These are phyloP conservation scores for Trichoderma sp. DNA, from an alignment of 2,329 filamentous ascomycete genomes.

Conservation along the genomic window DNA sequence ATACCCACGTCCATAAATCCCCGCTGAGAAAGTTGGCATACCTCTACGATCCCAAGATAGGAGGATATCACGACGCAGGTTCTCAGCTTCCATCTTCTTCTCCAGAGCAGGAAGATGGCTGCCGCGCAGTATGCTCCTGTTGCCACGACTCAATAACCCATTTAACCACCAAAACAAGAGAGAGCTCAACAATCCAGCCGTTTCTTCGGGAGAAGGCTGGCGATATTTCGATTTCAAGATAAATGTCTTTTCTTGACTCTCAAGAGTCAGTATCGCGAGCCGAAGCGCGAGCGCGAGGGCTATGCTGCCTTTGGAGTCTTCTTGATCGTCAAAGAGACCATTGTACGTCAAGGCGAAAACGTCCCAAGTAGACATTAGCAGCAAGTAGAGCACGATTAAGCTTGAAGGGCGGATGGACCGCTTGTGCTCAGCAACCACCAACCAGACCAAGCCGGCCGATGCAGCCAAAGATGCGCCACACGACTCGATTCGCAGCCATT, in stretches of 20 bases:
- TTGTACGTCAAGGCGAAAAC: neutral
- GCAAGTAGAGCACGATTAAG: constrained; percentile 6
- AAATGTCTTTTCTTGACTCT: constrained; percentile 9
- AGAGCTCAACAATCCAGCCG: neutral
- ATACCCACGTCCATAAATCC: neutral
- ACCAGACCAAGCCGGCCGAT: neutral
- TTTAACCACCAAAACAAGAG: constrained; percentile 25
- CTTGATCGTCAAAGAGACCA: neutral
- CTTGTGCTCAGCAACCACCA: constrained; percentile 14
- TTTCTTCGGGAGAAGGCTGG: constrained; percentile 10
- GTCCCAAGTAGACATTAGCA: neutral
- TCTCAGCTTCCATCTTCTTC: neutral
- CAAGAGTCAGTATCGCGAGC: neutral
- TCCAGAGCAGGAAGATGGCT: constrained; percentile 13
- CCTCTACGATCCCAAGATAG: constrained; percentile 13
- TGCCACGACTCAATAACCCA: constrained; percentile 8
- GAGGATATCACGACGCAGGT: neutral
- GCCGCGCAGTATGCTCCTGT: constrained; percentile 13
- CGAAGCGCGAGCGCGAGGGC: neutral
- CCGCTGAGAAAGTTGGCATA: neutral
- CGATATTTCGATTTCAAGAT: neutral
- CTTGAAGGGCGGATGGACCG: constrained; percentile 17
- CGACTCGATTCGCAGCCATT: neutral
- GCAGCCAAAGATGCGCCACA: neutral
- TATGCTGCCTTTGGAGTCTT: neutral